Evolutionary conservation across 2,329 filamentous ascomycete genomes (phyloP), one percentile per base, ranked within the genome.

Genomic region (Sporothrix pseudoabietina): DNA sequence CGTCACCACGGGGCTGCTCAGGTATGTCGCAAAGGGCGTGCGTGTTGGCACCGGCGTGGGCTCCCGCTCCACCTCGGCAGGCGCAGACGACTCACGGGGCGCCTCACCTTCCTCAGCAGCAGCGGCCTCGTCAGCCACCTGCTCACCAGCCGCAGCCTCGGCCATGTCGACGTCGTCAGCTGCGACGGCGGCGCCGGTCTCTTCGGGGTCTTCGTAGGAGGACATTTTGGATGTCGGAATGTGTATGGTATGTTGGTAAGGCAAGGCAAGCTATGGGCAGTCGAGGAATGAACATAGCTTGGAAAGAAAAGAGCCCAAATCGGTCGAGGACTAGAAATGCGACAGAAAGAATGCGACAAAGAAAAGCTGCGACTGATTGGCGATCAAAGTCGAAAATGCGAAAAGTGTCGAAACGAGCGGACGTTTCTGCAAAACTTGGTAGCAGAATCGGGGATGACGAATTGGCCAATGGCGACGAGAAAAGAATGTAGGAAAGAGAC

Each of bases 1-100:
- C 19, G 89, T 89, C 44, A 94, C 88, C 12, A 93, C 85, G 0
- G 92, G 91, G 75, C 90, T 93, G 75, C 85, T 87, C 30, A 94
- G 84, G 77, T 91, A 92, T 78, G 84, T 86, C 69, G 86, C 80
- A 77, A 89, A 90, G 49, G 81, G 83, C 6, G 79, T 76, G 76
- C 84, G 83, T 19, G 79, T 76, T 22, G 2, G 78, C 78, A 1
- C 79, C 59, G 8, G 52, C 26, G n/a, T 52, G 16, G 35, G 39
- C 26, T 65, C 14, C 80, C 81, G 71, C 80, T 39, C 39, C 14
- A 65, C 59, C 19, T 69, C 71, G 5, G 32, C 52, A 4, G 69
- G 26, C 16, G 44, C 39, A 2, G 44, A 63, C 6, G 14, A 49
- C 65, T 61, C 63, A 35, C 9, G 52, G 2, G 22, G 16, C n/a